Evolutionary conservation across 2,329 filamentous ascomycete species (phyloP), one percentile per base, ranked within the genome.

Genomic region (Xylariaceae sp.): DNA sequence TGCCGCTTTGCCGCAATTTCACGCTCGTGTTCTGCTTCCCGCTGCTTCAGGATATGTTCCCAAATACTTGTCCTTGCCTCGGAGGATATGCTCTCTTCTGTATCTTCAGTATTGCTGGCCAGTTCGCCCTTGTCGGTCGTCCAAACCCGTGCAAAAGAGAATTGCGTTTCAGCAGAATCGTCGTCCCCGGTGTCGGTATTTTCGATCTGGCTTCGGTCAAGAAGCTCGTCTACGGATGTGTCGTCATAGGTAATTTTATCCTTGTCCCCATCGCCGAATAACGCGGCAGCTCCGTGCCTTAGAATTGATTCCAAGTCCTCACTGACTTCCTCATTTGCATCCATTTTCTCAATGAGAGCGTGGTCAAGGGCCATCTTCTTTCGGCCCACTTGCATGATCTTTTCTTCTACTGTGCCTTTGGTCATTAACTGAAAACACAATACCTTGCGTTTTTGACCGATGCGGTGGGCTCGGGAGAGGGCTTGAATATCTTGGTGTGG

Each of bases 401-500:
- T 92, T 72, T 99, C 94, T 68, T 99, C 94, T 0, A 88, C 90
- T 26, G 87, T 92, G 39, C 86, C 83, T 55, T 92, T 87, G 1
- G 91, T 97, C 77, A 96, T 90, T 0, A 99, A 75, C 68, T 97
- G 92, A 65, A 97, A 96, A 61, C 95, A 95, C 1, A 99, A 79
- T 0, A 99, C 94, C 64, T 95, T 96, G 61, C 94, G 91, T 70
- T 91, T 90, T 71, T 99, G 95, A 0, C 95, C 95, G 59, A 99
- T 97, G 22, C 94, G 87, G 71, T 99, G 94, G 16, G 92, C 94
- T 60, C 95, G 85, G 29, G 92, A 95, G 29, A 99, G 79, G 0
- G 94, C 94, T 70, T 99, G 94, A 39, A 99, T 88, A 65, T 99
- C 95, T 71, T 99, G 94, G 67, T 99, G 94, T 0, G 94, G 94